Evolutionary conservation across 768 basidiomycete genomes (phyloP).

Genomic region (Lactifluus subvellereus): DNA sequence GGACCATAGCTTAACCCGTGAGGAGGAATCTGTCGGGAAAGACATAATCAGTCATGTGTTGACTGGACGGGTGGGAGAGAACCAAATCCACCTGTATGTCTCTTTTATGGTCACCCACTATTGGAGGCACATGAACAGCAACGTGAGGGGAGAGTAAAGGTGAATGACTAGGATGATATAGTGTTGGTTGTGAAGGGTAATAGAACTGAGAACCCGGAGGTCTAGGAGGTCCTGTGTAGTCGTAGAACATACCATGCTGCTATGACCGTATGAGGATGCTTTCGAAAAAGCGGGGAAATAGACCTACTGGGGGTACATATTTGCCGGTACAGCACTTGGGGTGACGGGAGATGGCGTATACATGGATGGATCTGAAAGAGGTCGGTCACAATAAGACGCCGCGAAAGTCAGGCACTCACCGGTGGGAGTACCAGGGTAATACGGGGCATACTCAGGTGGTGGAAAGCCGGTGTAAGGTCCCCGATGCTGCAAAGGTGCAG

Average conservation of each 20-base stretch:
- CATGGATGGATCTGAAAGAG: conserved; percentile 43
- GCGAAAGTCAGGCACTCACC: conserved; percentile 39
- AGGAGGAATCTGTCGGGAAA: conserved; percentile 37
- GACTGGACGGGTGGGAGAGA: conserved; percentile 14
- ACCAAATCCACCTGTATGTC: conserved; percentile 44
- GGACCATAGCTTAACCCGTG: conserved; percentile 40
- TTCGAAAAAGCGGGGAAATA: conserved; percentile 38
- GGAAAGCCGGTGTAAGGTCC: conserved; percentile 46
- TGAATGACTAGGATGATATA: conserved; percentile 53
- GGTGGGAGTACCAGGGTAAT: conserved; percentile 47
- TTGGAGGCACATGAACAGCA: conserved; percentile 35
- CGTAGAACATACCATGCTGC: conserved; percentile 55
- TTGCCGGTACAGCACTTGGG: conserved; percentile 38
- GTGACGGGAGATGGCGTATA: conserved; percentile 45
- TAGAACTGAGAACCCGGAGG: conserved; percentile 53
- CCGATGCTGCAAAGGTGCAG: conserved; percentile 41
- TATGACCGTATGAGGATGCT: conserved; percentile 33
- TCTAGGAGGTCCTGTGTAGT: conserved; percentile 45
- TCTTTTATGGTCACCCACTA: conserved; percentile 49
- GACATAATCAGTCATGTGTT: conserved; percentile 41
- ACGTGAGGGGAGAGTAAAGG: conserved; percentile 50
- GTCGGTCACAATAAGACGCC: conserved; percentile 47
- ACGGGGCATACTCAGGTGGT: conserved; percentile 53
- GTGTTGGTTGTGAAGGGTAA: conserved; percentile 52
- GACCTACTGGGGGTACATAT: conserved; percentile 42